These are phyloP conservation scores for Blastocladiella emersonii DNA, from an alignment of 371 early-diverging fungal genomes.

Conservation along the genomic window DNA sequence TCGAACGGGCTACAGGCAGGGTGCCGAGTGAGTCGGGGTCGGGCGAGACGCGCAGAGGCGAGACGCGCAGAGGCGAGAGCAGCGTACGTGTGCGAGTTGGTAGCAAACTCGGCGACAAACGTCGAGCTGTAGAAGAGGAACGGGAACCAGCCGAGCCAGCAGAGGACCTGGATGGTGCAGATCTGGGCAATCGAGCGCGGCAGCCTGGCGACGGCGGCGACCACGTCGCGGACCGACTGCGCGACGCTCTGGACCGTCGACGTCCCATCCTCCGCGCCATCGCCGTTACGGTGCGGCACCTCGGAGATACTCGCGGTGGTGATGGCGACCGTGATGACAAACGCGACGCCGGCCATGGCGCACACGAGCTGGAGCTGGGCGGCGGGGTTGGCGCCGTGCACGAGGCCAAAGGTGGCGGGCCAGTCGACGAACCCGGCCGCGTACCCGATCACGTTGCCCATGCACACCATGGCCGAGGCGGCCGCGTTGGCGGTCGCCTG, in stretches of 20 bases:
- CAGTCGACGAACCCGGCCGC: constrained; percentile 20
- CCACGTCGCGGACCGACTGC: constrained; percentile 15
- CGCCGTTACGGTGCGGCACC: background rate
- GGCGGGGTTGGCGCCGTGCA: background rate
- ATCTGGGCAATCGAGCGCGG: constrained; percentile 57
- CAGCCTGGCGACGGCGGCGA: constrained; percentile 27
- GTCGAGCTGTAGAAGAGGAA: constrained; percentile 81
- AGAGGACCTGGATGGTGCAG: constrained; percentile 78
- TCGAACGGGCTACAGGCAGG: background rate
- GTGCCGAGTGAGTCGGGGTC: background rate
- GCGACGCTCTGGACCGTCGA: background rate
- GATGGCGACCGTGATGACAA: constrained; percentile 41
- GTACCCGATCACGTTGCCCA: constrained; percentile 77
- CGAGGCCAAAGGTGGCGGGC: background rate
- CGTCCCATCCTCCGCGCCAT: background rate
- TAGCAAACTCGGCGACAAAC: constrained; percentile 51
- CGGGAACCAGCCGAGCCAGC: constrained; percentile 94
- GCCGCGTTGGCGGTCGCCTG: constrained; percentile 81
- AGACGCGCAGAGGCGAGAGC: no score
- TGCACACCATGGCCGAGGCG: constrained; percentile 79
- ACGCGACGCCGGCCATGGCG: constrained; percentile 47
- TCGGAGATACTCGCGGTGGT: constrained; percentile 31
- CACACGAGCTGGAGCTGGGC: constrained; percentile 65
- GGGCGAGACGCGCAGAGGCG: background rate
- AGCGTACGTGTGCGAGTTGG: background rate